These are phyloP conservation scores for Pleurotus sapidus DNA, from an alignment of 768 basidiomycete species.

Conservation along the genomic window DNA sequence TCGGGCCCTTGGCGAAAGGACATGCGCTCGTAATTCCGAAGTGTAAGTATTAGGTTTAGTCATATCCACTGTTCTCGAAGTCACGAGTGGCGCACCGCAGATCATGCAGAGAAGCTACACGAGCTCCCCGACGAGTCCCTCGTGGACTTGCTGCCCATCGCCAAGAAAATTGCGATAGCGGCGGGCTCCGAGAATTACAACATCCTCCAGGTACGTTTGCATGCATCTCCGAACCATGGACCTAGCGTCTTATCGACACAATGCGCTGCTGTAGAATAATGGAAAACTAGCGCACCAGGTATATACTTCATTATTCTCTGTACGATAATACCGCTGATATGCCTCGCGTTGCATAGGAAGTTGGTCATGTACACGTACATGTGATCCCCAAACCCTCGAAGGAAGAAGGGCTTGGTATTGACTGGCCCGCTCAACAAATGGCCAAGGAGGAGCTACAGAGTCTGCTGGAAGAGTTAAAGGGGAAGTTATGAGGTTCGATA, in stretches of 20 bases:
- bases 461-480: slow-evolving; percentile 57
- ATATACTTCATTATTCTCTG: slow-evolving; percentile 3
- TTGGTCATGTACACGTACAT: slow-evolving; percentile 90
- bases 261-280: slow-evolving; percentile 31
- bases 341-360: slow-evolving; percentile 38
- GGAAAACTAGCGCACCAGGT: slow-evolving; percentile 61
- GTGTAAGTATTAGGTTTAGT: slow-evolving; percentile 42
- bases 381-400: slow-evolving; percentile 74
- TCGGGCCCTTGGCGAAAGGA: slow-evolving; percentile 86
- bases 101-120: slow-evolving; percentile 83
- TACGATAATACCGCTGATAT: background rate
- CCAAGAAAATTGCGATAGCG: slow-evolving; percentile 85
- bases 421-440: slow-evolving; percentile 67
- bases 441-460: slow-evolving; percentile 65
- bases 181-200: slow-evolving; percentile 81
- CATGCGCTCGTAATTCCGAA: slow-evolving; percentile 94
- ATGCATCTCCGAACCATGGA: background rate
- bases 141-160: slow-evolving; percentile 69
- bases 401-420: slow-evolving; percentile 73
- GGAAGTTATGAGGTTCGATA: slow-evolving; percentile 35
- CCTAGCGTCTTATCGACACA: background rate
- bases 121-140: slow-evolving; percentile 87
- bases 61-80: background rate
- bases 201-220: slow-evolving; percentile 54
- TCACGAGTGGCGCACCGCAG: slow-evolving; percentile 32